Percentiles rank a stretch among this genome's conserved stretches.
phyloP scores from a whole-genome alignment of 2,329 filamentous ascomycete species.

The Epichloe uncinata region DNA sequence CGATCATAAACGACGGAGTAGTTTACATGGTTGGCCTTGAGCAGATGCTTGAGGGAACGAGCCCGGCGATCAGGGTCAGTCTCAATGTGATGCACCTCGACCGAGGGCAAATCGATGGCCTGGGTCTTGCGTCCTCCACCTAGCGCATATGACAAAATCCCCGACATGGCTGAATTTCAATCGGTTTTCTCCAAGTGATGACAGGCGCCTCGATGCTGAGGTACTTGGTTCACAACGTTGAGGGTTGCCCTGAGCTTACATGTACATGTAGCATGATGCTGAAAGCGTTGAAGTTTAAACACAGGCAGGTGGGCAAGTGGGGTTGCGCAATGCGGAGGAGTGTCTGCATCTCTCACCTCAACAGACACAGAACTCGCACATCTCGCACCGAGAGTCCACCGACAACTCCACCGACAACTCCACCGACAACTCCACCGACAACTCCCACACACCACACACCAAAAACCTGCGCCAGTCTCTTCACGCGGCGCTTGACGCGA shows the following conservation, averaged over 20 bases:
- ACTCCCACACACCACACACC: background rate
- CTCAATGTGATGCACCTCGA: slow-evolving; percentile 69
- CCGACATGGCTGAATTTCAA: slow-evolving; percentile 15
- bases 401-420: too few species aligned
- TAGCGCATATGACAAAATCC: slow-evolving; percentile 21
- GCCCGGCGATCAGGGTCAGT: slow-evolving; percentile 64
- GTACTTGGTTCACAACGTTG: background rate
- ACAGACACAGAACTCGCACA: too few species aligned
- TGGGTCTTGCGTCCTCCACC: slow-evolving; percentile 13
- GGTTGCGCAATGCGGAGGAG: background rate
- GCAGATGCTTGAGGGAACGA: slow-evolving; percentile 74
- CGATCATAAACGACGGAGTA: slow-evolving; percentile 71
- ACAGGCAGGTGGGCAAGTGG: background rate
- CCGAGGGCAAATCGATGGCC: slow-evolving; percentile 47
- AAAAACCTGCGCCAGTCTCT: background rate
- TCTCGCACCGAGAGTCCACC: too few species aligned
- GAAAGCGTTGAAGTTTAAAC: background rate
- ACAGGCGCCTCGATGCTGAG: background rate
- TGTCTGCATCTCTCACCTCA: too few species aligned
- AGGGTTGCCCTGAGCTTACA: too few species aligned
- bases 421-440: too few species aligned
- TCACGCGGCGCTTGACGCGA: too few species aligned
- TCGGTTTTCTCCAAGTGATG: background rate
- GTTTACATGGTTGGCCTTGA: slow-evolving; percentile 86
- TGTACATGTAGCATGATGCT: slow-evolving; percentile 2